These are phyloP conservation scores for Xanthoconium purpureum DNA, from an alignment of 768 basidiomycete species.

Conservation along the genomic window DNA sequence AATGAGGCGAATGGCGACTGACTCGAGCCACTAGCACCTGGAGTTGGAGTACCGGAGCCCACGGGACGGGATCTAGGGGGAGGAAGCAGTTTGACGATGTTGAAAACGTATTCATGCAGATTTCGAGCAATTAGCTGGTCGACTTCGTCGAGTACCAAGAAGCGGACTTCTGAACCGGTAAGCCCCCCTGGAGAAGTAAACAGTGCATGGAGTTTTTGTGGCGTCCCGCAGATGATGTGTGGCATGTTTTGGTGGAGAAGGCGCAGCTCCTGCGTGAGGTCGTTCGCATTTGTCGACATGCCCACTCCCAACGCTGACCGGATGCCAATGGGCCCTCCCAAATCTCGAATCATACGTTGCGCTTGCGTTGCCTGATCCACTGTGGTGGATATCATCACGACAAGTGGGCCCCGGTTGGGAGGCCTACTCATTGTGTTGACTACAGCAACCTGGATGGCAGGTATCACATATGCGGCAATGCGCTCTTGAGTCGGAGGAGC, in stretches of 20 bases:
- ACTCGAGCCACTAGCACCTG: constrained; percentile 31
- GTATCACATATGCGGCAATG: constrained; percentile 95
- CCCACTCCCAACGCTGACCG: constrained; percentile 88
- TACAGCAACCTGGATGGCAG: constrained; percentile 80
- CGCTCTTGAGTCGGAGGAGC: constrained; percentile 98
- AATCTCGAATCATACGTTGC: constrained; percentile 89
- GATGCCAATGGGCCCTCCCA: constrained; percentile 91
- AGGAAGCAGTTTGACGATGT: constrained; percentile 90
- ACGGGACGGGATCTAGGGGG: constrained; percentile 69
- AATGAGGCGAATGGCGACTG: constrained; percentile 46
- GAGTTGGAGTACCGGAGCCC: constrained; percentile 35
- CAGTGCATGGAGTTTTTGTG: constrained; percentile 91
- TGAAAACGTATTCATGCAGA: constrained; percentile 91
- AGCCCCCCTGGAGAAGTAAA: constrained; percentile 81
- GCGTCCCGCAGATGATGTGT: constrained; percentile 95
- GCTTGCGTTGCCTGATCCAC: constrained; percentile 99
- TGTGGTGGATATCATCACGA: constrained; percentile 94
- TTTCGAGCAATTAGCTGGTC: constrained; percentile 98
- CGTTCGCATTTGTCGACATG: constrained; percentile 57
- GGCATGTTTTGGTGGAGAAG: constrained; percentile 88
- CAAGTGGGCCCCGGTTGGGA: constrained; percentile 71
- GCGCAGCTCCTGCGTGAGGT: constrained; percentile 72
- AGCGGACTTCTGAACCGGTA: constrained; percentile 78
- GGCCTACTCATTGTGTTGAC: constrained; percentile 54
- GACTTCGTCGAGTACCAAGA: constrained; percentile 95